These are phyloP conservation scores for Hypoxylon lenormandii DNA, from an alignment of 495 filamentous ascomycete genomes.

Conservation along the genomic window DNA sequence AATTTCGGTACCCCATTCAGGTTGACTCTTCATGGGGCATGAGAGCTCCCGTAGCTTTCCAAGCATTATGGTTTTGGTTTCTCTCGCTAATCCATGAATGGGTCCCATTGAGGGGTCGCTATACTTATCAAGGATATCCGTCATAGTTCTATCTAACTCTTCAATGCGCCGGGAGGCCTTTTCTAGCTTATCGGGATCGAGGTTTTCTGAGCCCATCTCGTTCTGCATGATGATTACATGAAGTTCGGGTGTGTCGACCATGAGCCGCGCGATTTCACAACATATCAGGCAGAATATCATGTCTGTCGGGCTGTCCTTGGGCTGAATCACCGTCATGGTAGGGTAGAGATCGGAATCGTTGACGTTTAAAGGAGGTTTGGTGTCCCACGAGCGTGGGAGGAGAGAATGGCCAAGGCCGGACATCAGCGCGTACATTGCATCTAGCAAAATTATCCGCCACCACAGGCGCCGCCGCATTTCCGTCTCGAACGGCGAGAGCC, in stretches of 20 bases:
- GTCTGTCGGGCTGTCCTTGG: constrained; percentile 70
- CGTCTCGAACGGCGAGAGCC: constrained; percentile 72
- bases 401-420: constrained; percentile 72
- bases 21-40: constrained; percentile 57
- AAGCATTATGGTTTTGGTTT: constrained; percentile 60
- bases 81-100: constrained; percentile 67
- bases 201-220: constrained; percentile 47
- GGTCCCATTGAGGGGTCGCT: constrained; percentile 71
- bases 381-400: constrained; percentile 61
- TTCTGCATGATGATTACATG: constrained; percentile 59
- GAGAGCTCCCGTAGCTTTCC: constrained; percentile 60
- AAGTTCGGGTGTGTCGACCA: constrained; percentile 59
- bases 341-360: constrained; percentile 71
- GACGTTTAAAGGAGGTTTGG: constrained; percentile 64
- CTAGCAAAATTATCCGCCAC: constrained; percentile 79
- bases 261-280: constrained; percentile 62
- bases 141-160: constrained; percentile 57
- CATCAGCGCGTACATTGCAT: constrained; percentile 67
- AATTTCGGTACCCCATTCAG: constrained; percentile 57
- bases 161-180: constrained; percentile 65
- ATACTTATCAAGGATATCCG: constrained; percentile 64
- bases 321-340: constrained; percentile 64
- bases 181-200: constrained; percentile 54
- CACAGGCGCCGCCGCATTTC: constrained; percentile 77
- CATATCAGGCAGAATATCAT: constrained; percentile 75